Evolutionary conservation across 495 filamentous ascomycete species (phyloP).

Genomic region (Immersiella caudata): DNA sequence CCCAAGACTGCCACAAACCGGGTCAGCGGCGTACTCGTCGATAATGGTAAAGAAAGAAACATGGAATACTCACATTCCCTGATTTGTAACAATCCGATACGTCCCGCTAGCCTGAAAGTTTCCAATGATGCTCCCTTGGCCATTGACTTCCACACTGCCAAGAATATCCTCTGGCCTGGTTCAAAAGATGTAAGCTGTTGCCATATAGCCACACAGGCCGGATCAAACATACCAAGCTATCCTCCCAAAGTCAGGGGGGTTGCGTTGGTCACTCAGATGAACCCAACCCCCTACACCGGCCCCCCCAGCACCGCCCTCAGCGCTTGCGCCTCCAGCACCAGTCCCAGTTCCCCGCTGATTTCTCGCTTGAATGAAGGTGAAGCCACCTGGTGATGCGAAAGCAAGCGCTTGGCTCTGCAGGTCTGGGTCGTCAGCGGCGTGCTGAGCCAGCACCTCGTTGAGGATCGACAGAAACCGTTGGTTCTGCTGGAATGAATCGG

Average conservation of each 20-base stretch:
- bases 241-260: conserved; percentile 85
- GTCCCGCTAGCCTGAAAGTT: conserved; percentile 69
- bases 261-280: conserved; percentile 81
- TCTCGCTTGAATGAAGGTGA: conserved; percentile 47
- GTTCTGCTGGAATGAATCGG: conserved; percentile 77
- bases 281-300: conserved; percentile 84
- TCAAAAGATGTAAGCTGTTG: background rate
- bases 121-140: conserved; percentile 67
- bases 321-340: conserved; percentile 75
- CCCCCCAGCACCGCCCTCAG: conserved; percentile 81
- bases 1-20: conserved; percentile 25
- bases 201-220: background rate
- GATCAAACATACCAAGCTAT: conserved; percentile 64
- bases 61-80: conserved; percentile 64
- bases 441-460: conserved; percentile 67
- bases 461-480: conserved; percentile 73
- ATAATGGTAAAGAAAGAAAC: no score
- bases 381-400: conserved; percentile 77
- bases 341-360: conserved; percentile 38
- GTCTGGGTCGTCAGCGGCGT: conserved; percentile 72
- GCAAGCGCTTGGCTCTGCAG: conserved; percentile 76
- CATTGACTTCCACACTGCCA: conserved; percentile 86
- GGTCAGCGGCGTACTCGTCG: background rate
- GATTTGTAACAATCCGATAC: conserved; percentile 68
- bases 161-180: conserved; percentile 81